These are phyloP conservation scores for Pseudogymnoascus destructans DNA, from an alignment of 2,329 filamentous ascomycete species.

Conservation along the genomic window DNA sequence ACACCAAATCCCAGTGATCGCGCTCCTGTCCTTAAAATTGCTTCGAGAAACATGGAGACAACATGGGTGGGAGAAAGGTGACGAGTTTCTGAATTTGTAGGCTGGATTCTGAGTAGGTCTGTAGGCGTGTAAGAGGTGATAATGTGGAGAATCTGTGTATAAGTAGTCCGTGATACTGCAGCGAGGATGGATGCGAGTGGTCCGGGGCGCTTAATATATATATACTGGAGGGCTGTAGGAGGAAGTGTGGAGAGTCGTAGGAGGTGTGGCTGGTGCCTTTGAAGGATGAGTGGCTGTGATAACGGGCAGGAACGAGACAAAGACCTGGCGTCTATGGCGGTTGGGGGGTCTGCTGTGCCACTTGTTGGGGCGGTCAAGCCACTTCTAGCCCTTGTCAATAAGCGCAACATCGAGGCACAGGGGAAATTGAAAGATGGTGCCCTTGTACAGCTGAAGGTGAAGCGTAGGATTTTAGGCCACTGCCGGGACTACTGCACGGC, in stretches of 20 bases:
- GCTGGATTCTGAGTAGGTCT: neutral
- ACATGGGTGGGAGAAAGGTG: neutral
- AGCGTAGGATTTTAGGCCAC: neutral
- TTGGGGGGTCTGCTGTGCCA: constrained; percentile 2
- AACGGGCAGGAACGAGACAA: constrained; percentile 1
- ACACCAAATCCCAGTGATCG: neutral
- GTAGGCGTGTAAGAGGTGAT: neutral
- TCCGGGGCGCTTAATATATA: neutral
- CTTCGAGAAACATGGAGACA: neutral
- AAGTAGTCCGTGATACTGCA: neutral
- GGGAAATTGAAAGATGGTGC: neutral
- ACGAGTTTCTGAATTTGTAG: neutral
- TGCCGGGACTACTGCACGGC: neutral
- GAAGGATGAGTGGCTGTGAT: neutral
- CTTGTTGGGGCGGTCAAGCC: neutral
- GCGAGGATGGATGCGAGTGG: neutral
- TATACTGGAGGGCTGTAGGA: neutral
- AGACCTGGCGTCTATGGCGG: constrained; percentile 6
- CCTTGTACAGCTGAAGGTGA: neutral
- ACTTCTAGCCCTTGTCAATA: neutral
- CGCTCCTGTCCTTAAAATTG: neutral
- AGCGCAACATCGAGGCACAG: neutral
- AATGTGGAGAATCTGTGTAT: neutral
- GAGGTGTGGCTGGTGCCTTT: constrained; percentile 5
- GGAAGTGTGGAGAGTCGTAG: neutral